Percentiles rank a stretch among this genome's conserved stretches.
phyloP scores from a whole-genome alignment of 768 basidiomycete genomes.

The Phanerochaete carnosa region DNA sequence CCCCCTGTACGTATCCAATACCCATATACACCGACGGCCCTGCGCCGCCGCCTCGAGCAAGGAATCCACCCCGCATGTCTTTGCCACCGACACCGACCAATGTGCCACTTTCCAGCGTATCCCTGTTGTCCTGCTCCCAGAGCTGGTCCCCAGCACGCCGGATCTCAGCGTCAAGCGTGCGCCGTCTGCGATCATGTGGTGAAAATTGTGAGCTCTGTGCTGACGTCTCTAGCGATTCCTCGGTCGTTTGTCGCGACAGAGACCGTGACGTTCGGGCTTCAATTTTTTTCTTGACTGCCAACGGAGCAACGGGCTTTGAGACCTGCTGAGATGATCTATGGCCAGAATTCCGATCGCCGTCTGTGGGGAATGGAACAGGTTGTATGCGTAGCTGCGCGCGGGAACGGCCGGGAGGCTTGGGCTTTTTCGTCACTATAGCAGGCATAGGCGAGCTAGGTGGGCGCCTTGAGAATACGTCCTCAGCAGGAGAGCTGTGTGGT shows the following conservation, averaged over 20 bases:
- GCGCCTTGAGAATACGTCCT: conserved; percentile 36
- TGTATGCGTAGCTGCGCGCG: conserved; percentile 27
- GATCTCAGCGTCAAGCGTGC: conserved; percentile 69
- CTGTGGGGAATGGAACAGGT: not conserved
- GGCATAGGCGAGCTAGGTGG: conserved; percentile 66
- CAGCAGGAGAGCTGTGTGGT: not conserved
- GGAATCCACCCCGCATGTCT: conserved; percentile 54
- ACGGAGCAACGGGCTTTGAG: not conserved
- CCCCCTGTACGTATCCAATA: conserved; percentile 62
- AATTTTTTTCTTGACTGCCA: not conserved
- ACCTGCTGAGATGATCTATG: not conserved
- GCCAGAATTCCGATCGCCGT: not conserved
- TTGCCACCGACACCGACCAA: conserved; percentile 53
- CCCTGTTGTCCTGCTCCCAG: conserved; percentile 34
- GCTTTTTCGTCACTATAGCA: conserved; percentile 45
- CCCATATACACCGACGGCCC: conserved; percentile 72
- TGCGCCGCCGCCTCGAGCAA: conserved; percentile 73
- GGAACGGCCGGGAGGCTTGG: conserved; percentile 45
- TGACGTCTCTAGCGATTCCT: not conserved
- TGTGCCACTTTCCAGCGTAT: conserved; percentile 43
- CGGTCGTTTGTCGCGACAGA: not conserved
- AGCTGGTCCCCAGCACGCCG: conserved; percentile 36
- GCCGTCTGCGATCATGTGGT: conserved; percentile 28
- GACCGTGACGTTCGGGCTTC: not conserved
- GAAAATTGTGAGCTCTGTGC: not conserved